These are phyloP conservation scores for Thalassiosira profunda DNA, from an alignment of 108 stramenopile genomes.

Conservation along the genomic window DNA sequence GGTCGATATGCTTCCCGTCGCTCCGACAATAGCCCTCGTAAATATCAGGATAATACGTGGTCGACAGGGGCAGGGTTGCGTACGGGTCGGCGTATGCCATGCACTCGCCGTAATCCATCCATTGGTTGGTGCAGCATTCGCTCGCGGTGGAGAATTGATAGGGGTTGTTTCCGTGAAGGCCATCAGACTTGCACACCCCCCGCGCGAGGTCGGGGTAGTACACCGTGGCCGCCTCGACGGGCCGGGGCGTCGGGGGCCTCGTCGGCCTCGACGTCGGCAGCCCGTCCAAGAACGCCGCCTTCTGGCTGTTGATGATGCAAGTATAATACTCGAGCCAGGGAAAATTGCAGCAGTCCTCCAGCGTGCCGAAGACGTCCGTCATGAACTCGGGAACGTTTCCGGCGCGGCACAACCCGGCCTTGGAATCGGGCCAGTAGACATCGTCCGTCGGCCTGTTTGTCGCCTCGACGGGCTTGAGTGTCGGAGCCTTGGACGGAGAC, in stretches of 20 bases:
- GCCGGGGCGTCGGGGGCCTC: background rate
- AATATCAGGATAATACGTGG: no score
- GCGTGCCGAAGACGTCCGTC: slow-evolving; percentile 17
- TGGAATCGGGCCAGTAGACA: slow-evolving; percentile 15
- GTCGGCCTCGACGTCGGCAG: background rate
- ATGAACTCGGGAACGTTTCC: slow-evolving; percentile 11
- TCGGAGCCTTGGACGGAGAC: background rate
- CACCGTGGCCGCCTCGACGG: background rate
- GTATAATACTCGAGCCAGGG: slow-evolving; percentile 16
- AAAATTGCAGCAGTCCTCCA: slow-evolving; percentile 33
- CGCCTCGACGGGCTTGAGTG: background rate
- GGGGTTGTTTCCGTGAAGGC: slow-evolving; percentile 11
- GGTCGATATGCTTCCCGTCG: no score
- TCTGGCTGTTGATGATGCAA: slow-evolving; percentile 20
- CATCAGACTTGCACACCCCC: slow-evolving; percentile 34
- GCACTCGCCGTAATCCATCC: slow-evolving; percentile 23
- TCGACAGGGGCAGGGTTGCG: no score
- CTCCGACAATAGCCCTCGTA: no score
- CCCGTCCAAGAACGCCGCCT: background rate
- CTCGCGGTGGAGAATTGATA: slow-evolving; percentile 15
- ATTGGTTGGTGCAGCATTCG: slow-evolving; percentile 17
- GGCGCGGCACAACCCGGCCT: background rate
- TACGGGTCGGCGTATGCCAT: slow-evolving; percentile 11
- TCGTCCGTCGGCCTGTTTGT: slow-evolving; percentile 1
- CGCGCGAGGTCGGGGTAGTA: slow-evolving; percentile 23